Conservation (phyloP, 2,329 filamentous ascomycete species). For the Sordariomycetes sp. region DNA sequence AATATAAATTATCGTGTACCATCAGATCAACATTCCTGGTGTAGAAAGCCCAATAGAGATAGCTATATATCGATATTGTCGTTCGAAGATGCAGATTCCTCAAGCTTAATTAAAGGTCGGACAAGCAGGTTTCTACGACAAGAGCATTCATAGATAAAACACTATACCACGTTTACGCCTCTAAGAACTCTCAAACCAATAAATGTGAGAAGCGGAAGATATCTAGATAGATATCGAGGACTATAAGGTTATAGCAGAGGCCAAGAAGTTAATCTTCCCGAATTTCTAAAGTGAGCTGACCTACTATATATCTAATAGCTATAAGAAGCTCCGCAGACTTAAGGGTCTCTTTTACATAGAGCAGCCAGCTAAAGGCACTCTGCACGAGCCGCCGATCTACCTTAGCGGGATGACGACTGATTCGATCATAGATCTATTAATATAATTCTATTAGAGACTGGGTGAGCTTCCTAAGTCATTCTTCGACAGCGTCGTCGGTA, state of each 20-base stretch:
- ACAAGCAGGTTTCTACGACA: no score
- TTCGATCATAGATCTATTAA: conserved; percentile 4
- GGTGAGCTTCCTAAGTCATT: conserved; percentile 4
- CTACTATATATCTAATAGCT: background rate
- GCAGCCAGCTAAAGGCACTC: no score
- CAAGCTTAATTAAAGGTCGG: no score
- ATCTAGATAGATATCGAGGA: conserved; percentile 1
- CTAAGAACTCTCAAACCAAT: conserved; percentile 1
- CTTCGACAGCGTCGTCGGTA: conserved; percentile 2
- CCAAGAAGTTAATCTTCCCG: background rate
- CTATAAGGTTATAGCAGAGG: conserved; percentile 3
- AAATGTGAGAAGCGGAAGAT: conserved; percentile 5
- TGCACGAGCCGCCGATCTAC: no score
- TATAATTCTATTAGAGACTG: conserved; percentile 1
- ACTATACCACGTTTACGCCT: no score
- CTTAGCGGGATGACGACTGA: background rate
- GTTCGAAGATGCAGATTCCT: no score
- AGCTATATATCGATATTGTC: no score
- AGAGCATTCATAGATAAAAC: no score
- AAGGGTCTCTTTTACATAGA: conserved; percentile 2
- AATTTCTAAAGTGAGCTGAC: background rate
- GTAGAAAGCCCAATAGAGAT: no score
- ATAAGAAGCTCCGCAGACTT: conserved; percentile 1
- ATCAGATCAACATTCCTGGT: no score
- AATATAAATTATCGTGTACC: no score